Evolutionary conservation across 1,284 basidiomycete genomes (phyloP).

Genomic region (Neolentinus lepideus): DNA sequence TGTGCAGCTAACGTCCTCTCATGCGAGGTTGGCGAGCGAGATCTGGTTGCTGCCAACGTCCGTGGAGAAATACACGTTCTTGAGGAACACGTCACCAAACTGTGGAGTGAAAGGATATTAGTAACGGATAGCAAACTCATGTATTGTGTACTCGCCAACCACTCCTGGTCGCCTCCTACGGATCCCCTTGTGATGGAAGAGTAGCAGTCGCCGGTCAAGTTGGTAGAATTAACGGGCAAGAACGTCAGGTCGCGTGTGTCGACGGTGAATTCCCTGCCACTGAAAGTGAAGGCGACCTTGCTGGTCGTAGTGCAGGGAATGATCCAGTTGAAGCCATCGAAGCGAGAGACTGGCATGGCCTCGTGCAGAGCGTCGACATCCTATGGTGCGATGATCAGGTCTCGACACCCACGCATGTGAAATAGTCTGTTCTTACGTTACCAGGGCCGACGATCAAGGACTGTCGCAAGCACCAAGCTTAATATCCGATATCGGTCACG

Average conservation of each 20-base stretch:
- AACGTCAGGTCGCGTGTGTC: slow-evolving; percentile 67
- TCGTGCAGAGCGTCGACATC: slow-evolving; percentile 56
- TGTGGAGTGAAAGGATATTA: slow-evolving; percentile 14
- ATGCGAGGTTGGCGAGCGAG: slow-evolving; percentile 43
- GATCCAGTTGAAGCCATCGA: slow-evolving; percentile 62
- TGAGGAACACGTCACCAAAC: slow-evolving; percentile 68
- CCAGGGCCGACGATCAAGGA: background rate
- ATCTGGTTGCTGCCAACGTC: slow-evolving; percentile 63
- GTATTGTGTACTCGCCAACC: slow-evolving; percentile 47
- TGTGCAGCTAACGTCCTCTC: background rate
- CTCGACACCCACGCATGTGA: background rate
- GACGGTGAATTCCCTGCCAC: slow-evolving; percentile 55
- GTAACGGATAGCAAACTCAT: background rate
- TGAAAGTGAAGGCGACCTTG: slow-evolving; percentile 63
- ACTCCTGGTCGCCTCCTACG: slow-evolving; percentile 57
- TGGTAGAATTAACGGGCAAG: slow-evolving; percentile 49
- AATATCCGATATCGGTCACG: background rate
- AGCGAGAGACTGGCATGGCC: slow-evolving; percentile 55
- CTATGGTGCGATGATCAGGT: slow-evolving; percentile 39
- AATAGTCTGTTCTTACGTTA: background rate
- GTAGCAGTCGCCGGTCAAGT: slow-evolving; percentile 65
- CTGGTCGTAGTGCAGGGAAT: slow-evolving; percentile 72
- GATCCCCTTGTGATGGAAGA: slow-evolving; percentile 67
- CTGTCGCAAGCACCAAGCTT: background rate
- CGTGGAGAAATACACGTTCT: slow-evolving; percentile 76